These are phyloP conservation scores for Irpex sp. DNA, from an alignment of 1,284 basidiomycete genomes.

Conservation along the genomic window DNA sequence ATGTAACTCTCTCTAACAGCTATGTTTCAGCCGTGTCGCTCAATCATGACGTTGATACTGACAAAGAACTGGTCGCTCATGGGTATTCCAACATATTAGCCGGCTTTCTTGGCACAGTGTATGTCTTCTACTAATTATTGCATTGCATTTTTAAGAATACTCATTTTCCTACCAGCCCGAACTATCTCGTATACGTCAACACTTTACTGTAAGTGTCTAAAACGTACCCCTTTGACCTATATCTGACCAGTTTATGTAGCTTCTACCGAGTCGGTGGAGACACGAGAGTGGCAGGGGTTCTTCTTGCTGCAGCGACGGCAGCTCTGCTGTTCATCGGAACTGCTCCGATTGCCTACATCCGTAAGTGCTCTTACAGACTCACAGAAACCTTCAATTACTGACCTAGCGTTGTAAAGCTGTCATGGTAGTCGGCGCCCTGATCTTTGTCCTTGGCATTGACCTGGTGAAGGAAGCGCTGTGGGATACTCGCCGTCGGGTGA, in stretches of 20 bases:
- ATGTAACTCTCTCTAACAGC: neutral
- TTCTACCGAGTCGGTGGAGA: conserved; percentile 95
- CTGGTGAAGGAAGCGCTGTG: conserved; percentile 93
- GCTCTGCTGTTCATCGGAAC: conserved; percentile 82
- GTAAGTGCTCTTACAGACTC: conserved; percentile 48
- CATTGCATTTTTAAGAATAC: neutral
- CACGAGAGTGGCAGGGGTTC: conserved; percentile 79
- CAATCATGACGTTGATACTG: conserved; percentile 88
- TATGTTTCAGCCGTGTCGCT: conserved; percentile 73
- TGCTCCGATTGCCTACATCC: conserved; percentile 83
- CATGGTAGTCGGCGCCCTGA: conserved; percentile 88
- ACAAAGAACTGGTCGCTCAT: conserved; percentile 91
- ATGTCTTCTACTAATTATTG: conserved; percentile 23
- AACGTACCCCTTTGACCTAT: neutral
- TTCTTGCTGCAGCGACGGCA: conserved; percentile 79
- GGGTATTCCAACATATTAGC: conserved; percentile 89
- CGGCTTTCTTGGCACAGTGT: conserved; percentile 81
- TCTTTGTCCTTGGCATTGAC: conserved; percentile 94
- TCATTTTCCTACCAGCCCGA: conserved; percentile 45
- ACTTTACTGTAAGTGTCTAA: conserved; percentile 33
- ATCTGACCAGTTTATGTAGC: conserved; percentile 31
- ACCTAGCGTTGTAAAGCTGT: conserved; percentile 51
- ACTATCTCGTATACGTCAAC: conserved; percentile 89
- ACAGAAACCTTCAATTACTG: neutral
- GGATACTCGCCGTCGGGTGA: conserved; percentile 92